These are phyloP conservation scores for Pyrenophora teres DNA, from an alignment of 2,329 filamentous ascomycete species.

Conservation along the genomic window DNA sequence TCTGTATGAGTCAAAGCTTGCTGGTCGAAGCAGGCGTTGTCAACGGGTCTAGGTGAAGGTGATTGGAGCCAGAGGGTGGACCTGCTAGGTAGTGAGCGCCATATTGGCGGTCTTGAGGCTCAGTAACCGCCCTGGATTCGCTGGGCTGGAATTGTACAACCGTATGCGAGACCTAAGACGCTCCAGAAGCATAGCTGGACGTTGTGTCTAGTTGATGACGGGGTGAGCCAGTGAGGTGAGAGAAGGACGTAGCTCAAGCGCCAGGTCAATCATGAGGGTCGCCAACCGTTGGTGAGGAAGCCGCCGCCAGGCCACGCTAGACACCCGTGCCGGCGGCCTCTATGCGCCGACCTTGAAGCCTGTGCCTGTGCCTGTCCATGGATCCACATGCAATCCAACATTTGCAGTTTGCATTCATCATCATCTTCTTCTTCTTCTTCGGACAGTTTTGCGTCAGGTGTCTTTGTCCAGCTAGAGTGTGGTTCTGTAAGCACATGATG, in stretches of 20 bases:
- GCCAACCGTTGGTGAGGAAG: constrained; percentile 27
- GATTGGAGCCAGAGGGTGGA: constrained; percentile 42
- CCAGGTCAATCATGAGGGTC: constrained; percentile 23
- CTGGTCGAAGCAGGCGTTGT: constrained; percentile 33
- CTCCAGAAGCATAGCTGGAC: constrained; percentile 35
- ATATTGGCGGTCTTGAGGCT: constrained; percentile 35
- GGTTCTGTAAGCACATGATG: background rate
- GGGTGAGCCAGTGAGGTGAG: constrained; percentile 34
- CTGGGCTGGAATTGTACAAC: constrained; percentile 41
- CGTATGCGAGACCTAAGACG: constrained; percentile 44
- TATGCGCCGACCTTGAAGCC: constrained; percentile 14
- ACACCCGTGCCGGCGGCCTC: constrained; percentile 8
- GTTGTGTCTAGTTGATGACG: constrained; percentile 36
- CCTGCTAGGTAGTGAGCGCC: constrained; percentile 41
- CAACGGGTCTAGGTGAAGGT: constrained; percentile 24
- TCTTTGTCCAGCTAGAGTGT: too few species aligned
- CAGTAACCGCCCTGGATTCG: constrained; percentile 47
- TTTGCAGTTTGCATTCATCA: background rate
- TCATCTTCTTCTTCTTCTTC: background rate
- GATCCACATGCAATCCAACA: too few species aligned
- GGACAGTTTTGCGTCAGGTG: too few species aligned
- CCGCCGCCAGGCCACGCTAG: constrained; percentile 14
- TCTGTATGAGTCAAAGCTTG: constrained; percentile 28
- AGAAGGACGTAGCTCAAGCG: constrained; percentile 29
- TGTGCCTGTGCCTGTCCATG: background rate